phyloP scores from a whole-genome alignment of 1,284 basidiomycete species.

The Marasmius fiardii region DNA sequence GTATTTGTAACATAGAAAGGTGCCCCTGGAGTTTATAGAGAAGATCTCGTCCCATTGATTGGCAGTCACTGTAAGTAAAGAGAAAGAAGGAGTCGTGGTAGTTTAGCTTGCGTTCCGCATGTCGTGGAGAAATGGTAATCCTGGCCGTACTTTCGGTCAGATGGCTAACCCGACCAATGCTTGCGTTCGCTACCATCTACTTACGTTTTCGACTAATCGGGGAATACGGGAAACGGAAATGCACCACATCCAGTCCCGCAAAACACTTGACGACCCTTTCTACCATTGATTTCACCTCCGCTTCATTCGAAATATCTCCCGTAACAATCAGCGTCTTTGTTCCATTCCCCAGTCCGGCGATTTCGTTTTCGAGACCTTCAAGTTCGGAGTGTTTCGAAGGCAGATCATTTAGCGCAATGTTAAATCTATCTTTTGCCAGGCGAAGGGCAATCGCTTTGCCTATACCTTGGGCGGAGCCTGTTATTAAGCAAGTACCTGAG shows the following conservation, averaged over 20 bases:
- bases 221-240: not conserved
- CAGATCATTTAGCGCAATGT: conserved; percentile 20
- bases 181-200: conserved; percentile 25
- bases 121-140: not conserved
- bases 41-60: conserved; percentile 15
- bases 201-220: not conserved
- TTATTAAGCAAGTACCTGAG: too few species aligned
- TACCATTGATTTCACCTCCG: conserved; percentile 24
- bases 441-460: conserved; percentile 38
- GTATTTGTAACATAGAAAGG: conserved; percentile 24
- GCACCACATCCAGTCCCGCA: conserved; percentile 27
- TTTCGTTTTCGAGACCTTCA: conserved; percentile 4
- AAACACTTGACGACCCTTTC: conserved; percentile 18
- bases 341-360: conserved; percentile 3
- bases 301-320: conserved; percentile 25
- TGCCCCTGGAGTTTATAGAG: conserved; percentile 16
- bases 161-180: conserved; percentile 10
- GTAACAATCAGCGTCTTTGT: conserved; percentile 9
- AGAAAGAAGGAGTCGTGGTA: conserved; percentile 13
- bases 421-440: conserved; percentile 25
- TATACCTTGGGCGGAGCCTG: too few species aligned
- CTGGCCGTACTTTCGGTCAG: conserved; percentile 16
- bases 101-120: conserved; percentile 8
- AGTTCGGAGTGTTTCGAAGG: conserved; percentile 1
- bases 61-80: too few species aligned